Evolutionary conservation across 2,329 filamentous ascomycete species (phyloP), one percentile per base, ranked within the genome.

Genomic region (Onygenales sp.): DNA sequence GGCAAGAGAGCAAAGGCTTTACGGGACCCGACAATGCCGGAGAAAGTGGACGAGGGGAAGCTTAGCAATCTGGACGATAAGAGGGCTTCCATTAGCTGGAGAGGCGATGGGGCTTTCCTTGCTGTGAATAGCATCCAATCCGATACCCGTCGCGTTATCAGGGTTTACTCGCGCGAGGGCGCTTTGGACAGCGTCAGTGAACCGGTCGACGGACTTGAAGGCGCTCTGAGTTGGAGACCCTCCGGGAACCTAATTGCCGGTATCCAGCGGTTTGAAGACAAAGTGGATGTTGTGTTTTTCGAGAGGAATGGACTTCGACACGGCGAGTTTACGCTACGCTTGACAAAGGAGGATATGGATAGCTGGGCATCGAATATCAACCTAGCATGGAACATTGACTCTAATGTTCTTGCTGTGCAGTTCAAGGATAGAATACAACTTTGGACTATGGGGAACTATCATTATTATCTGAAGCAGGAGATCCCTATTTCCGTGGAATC

Each of bases 271-370:
- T 70, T 82, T n/a, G 67, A 78, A 1, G 80, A 85, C 47, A 77
- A 77, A n/a, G 74, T 88, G 17, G 85, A 95, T 60, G 84, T 97
- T 44, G 84, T 95, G 2, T 98, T 98, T 70, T 98, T 98, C 61
- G 93, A 98, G 72, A 81, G 91, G 51, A 98, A 98, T 63, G 93
- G 93, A n/a, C 77, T 98, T 54, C 82, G 92, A n/a, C 93, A 98
- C 69, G 93, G 93, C 4, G 82, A 96, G 59, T 98, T 97, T 64
- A 83, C 83, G n/a, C 76, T 98, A 14, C 83, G 88, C 46, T 67
- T 85, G 36, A 80, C 77, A 2, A 74, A 80, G 10, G 78, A 83
- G 55, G 82, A 84, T 48, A 70, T 80, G 52, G 68, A 78, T 6
- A 70, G 74, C 1, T 74, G 78, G 59, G 77, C 76, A 9, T 77